Conservation (phyloP, 352 stramenopile species). For the Phytophthora cactorum region DNA sequence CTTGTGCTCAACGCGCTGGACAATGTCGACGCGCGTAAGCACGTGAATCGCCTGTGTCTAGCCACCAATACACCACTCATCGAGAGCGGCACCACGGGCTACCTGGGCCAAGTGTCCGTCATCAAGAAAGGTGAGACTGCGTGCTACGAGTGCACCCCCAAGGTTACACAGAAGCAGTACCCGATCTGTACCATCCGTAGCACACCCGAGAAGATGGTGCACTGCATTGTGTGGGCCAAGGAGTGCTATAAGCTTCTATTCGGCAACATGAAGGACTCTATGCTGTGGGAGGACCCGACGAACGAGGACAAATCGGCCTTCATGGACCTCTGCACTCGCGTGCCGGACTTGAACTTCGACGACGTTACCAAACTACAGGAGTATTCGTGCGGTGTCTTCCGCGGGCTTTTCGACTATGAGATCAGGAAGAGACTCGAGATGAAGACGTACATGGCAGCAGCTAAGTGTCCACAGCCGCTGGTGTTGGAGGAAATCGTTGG, state of each 20-base stretch:
- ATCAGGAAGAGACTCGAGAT: slow-evolving; percentile 97
- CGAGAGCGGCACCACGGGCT: slow-evolving; percentile 98
- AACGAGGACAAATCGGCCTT: slow-evolving; percentile 88
- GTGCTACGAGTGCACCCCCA: slow-evolving; percentile 99
- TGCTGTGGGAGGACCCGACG: slow-evolving; percentile 94
- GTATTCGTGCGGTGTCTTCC: slow-evolving; percentile 85
- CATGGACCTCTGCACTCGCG: slow-evolving; percentile 75
- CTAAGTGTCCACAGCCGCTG: slow-evolving; percentile 88
- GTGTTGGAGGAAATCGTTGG: slow-evolving; percentile 67
- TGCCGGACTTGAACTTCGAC: slow-evolving; percentile 51
- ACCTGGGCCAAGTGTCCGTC: slow-evolving; percentile 97
- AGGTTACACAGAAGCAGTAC: slow-evolving; percentile 97
- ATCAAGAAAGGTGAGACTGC: slow-evolving; percentile 98
- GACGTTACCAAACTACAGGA: slow-evolving; percentile 46
- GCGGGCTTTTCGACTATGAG: slow-evolving; percentile 94
- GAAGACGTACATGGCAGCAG: slow-evolving; percentile 96
- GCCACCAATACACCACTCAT: slow-evolving; percentile 89
- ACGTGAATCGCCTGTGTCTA: slow-evolving; percentile 99
- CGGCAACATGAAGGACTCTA: slow-evolving; percentile 88
- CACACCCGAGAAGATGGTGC: slow-evolving; percentile 99
- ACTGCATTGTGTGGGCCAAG: slow-evolving; percentile 99
- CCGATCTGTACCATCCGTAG: slow-evolving; percentile 99
- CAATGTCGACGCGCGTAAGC: slow-evolving; percentile 98
- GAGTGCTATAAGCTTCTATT: slow-evolving; percentile 92
- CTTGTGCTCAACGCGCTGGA: slow-evolving; percentile 99